Percentiles rank a stretch among this genome's conserved stretches.
Evolutionary conservation across 768 basidiomycete species (phyloP).

Genomic region (Sistotremastrum suecicum): DNA sequence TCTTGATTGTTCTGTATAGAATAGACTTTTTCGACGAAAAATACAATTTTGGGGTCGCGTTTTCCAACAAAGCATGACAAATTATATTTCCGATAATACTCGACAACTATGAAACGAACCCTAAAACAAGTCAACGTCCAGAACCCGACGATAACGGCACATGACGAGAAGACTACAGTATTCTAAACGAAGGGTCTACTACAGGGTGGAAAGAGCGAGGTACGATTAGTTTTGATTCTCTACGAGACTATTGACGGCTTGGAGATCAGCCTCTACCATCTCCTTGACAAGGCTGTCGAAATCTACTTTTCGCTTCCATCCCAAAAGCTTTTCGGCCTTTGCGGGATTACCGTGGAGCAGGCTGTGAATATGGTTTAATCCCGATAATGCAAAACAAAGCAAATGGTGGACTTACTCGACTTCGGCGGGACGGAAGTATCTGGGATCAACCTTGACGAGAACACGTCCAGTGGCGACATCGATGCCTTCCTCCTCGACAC

Average conservation of each 20-base stretch:
- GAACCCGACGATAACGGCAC: too few species aligned
- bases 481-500: conserved; percentile 65
- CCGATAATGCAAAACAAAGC: conserved; percentile 5
- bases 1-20: too few species aligned
- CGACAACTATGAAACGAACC: too few species aligned
- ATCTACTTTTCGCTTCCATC: conserved; percentile 79
- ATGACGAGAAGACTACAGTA: too few species aligned
- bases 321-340: conserved; percentile 79
- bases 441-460: conserved; percentile 73
- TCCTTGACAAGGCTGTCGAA: conserved; percentile 80
- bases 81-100: too few species aligned
- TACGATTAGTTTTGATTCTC: conserved; percentile 64
- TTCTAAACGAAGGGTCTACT: too few species aligned
- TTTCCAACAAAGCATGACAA: too few species aligned
- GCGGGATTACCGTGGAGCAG: conserved; percentile 77
- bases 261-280: conserved; percentile 80
- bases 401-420: conserved; percentile 55
- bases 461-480: conserved; percentile 53
- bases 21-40: too few species aligned
- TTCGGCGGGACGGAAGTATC: conserved; percentile 92
- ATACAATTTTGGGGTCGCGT: too few species aligned
- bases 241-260: conserved; percentile 55
- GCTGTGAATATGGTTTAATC: conserved; percentile 23
- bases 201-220: neutral
- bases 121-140: too few species aligned